Percentiles rank a stretch among this genome's conserved stretches.
Evolutionary conservation across 2,329 filamentous ascomycete species (phyloP).

Genomic region (Colletotrichum incanum): DNA sequence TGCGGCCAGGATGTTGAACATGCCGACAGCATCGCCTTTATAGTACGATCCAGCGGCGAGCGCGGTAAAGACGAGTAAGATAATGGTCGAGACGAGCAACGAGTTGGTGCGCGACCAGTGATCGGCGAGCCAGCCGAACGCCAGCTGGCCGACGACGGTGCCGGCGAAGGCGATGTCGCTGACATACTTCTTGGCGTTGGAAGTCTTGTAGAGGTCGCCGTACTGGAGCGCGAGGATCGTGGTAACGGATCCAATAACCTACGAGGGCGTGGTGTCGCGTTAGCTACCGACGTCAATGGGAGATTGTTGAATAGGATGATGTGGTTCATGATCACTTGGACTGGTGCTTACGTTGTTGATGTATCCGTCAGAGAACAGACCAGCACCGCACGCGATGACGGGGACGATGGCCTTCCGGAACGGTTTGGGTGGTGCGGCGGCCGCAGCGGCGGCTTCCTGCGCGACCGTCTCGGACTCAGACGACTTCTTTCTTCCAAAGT

Average conservation of each 20-base stretch:
- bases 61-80: slow-evolving; percentile 88
- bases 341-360: slow-evolving; percentile 80
- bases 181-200: slow-evolving; percentile 81
- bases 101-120: slow-evolving; percentile 89
- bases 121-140: slow-evolving; percentile 87
- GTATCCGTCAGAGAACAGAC: slow-evolving; percentile 93
- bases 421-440: slow-evolving; percentile 20
- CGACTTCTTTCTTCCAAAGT: slow-evolving; percentile 21
- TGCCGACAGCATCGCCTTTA: slow-evolving; percentile 76
- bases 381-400: slow-evolving; percentile 89
- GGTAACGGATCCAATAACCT: slow-evolving; percentile 91
- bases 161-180: slow-evolving; percentile 88
- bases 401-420: slow-evolving; percentile 62
- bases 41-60: slow-evolving; percentile 84
- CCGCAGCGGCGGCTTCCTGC: slow-evolving; percentile 2
- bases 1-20: slow-evolving; percentile 83
- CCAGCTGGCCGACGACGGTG: slow-evolving; percentile 85
- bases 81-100: slow-evolving; percentile 84
- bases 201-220: slow-evolving; percentile 76
- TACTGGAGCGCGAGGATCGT: slow-evolving; percentile 83
- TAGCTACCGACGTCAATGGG: not conserved
- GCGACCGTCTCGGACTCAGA: slow-evolving; percentile 20
- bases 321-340: not conserved
- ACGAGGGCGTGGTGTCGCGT: not conserved
- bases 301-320: not conserved